Evolutionary conservation across 2,329 filamentous ascomycete species (phyloP).

Genomic region (Colletotrichum eleusines): DNA sequence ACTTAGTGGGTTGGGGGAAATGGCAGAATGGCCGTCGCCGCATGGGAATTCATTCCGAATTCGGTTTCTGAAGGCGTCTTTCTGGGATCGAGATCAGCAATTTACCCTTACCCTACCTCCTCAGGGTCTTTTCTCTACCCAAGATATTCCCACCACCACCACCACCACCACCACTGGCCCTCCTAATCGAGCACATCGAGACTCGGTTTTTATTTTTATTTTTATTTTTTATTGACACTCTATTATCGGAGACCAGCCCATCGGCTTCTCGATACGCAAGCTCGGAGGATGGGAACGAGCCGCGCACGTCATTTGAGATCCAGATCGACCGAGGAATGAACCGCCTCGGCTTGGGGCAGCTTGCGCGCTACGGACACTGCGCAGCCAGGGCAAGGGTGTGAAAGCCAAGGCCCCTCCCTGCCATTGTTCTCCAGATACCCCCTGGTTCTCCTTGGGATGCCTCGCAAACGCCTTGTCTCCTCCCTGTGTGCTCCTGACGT

Average conservation of each 20-base stretch:
- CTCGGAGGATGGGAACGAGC: not conserved
- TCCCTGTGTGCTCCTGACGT: not conserved
- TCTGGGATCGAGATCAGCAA: not conserved
- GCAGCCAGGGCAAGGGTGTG: not conserved
- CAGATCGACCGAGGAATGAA: not conserved
- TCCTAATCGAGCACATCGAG: not conserved
- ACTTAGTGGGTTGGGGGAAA: not conserved
- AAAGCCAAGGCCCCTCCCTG: not conserved
- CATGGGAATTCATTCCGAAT: constrained; percentile 19
- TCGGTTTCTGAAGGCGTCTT: not conserved
- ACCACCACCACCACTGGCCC: not conserved
- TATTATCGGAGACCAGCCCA: not conserved
- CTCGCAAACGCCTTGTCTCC: not conserved
- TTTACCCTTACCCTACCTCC: too few relatives aligned
- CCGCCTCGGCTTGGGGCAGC: not conserved
- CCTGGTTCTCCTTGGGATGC: not conserved
- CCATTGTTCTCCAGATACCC: not conserved
- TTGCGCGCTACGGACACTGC: too few relatives aligned
- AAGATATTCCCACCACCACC: too few relatives aligned
- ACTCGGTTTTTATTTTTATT: not conserved
- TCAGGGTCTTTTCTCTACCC: too few relatives aligned
- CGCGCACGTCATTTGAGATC: constrained; percentile 3
- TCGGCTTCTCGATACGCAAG: not conserved
- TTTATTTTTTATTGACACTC: too few relatives aligned
- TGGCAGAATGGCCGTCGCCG: not conserved